Conservation (phyloP, 257 asterid species). For the Ballota nigra region DNA sequence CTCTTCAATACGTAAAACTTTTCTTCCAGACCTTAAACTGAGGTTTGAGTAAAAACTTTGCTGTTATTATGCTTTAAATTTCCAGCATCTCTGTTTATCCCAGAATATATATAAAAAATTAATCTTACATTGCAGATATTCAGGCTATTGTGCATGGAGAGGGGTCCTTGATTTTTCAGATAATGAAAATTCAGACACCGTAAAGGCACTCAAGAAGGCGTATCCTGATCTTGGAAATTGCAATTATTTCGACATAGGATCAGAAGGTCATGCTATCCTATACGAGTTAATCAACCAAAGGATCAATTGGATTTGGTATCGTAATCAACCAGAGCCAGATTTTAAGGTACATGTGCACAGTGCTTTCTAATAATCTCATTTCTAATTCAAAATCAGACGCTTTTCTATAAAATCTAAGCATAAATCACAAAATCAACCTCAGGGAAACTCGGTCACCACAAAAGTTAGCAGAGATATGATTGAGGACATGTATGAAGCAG, state of each 20-base stretch:
- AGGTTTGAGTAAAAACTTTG: slow-evolving; percentile 40
- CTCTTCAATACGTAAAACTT: slow-evolving; percentile 55
- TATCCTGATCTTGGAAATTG: slow-evolving; percentile 76
- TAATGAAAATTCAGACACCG: slow-evolving; percentile 48
- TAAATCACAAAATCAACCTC: neutral
- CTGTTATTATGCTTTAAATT: neutral
- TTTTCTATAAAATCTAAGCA: neutral
- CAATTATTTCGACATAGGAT: slow-evolving; percentile 58
- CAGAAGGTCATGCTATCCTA: slow-evolving; percentile 54
- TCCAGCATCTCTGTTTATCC: neutral
- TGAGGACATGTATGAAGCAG: slow-evolving; percentile 51
- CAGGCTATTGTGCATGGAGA: slow-evolving; percentile 92
- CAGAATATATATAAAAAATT: neutral
- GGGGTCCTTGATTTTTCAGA: slow-evolving; percentile 68
- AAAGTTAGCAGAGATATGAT: slow-evolving; percentile 57
- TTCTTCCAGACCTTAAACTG: slow-evolving; percentile 60
- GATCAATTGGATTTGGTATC: slow-evolving; percentile 86
- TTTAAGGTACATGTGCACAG: slow-evolving; percentile 43
- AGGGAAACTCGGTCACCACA: slow-evolving; percentile 72
- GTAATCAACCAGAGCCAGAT: slow-evolving; percentile 68
- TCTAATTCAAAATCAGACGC: neutral
- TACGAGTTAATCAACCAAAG: slow-evolving; percentile 57
- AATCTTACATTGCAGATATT: slow-evolving; percentile 40
- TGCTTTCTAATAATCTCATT: neutral
- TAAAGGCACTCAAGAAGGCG: slow-evolving; percentile 50